phyloP scores from a whole-genome alignment of 495 filamentous ascomycete species.

The Penicillium paradoxum region DNA sequence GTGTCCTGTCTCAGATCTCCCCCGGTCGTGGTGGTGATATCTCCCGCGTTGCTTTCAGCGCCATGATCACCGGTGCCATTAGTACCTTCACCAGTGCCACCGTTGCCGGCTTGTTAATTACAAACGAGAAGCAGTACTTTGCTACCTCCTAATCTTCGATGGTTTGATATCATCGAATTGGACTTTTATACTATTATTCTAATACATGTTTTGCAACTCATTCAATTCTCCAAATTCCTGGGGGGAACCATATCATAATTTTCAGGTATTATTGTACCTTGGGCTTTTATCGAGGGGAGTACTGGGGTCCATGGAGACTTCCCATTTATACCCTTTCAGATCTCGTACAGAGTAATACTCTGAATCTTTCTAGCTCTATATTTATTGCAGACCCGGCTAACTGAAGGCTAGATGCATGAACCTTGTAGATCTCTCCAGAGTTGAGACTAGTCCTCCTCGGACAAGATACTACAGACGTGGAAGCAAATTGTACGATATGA shows the following conservation, averaged over 20 bases:
- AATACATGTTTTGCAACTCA: too few relatives aligned
- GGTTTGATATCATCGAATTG: not conserved
- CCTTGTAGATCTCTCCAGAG: too few relatives aligned
- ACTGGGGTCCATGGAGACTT: too few relatives aligned
- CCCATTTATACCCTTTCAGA: not conserved
- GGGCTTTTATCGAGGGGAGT: too few relatives aligned
- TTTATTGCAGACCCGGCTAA: too few relatives aligned
- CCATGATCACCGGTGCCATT: constrained; percentile 72
- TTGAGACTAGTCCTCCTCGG: too few relatives aligned
- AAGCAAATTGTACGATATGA: not conserved
- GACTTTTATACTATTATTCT: too few relatives aligned
- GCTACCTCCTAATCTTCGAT: not conserved
- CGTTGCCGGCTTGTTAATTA: constrained; percentile 71
- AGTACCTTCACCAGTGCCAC: constrained; percentile 75
- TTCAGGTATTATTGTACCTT: too few relatives aligned
- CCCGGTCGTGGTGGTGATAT: constrained; percentile 70
- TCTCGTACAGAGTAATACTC: not conserved
- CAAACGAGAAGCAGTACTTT: constrained; percentile 44
- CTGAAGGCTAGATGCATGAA: not conserved
- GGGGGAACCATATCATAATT: too few relatives aligned
- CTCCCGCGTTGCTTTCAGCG: constrained; percentile 67
- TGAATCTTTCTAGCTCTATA: too few relatives aligned
- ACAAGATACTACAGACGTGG: not conserved
- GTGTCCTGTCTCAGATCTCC: constrained; percentile 75
- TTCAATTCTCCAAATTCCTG: too few relatives aligned